These are phyloP conservation scores for Aspergillus sojae DNA, from an alignment of 2,329 filamentous ascomycete genomes.

Conservation along the genomic window DNA sequence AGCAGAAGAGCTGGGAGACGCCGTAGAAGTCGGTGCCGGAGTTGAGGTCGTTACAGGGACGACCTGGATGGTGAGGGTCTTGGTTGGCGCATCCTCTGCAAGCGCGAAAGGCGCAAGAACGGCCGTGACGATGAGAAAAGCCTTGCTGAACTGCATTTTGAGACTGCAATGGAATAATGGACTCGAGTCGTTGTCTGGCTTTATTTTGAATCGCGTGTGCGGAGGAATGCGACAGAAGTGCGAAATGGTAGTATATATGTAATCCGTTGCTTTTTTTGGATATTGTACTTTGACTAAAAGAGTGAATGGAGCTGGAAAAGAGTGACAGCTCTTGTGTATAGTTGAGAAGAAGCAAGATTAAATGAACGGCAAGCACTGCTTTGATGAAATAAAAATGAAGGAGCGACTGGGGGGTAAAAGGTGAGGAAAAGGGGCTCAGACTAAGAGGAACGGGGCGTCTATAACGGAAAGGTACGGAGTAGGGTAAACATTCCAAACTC, in stretches of 20 bases:
- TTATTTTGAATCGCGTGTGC: neutral
- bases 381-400: constrained; percentile 11
- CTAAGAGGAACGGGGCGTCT: neutral
- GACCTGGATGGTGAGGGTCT: constrained; percentile 33
- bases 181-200: neutral
- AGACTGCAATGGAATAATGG: neutral
- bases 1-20: constrained; percentile 16
- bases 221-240: neutral
- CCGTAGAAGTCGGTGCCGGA: constrained; percentile 14
- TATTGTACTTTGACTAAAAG: constrained; percentile 18
- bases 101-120: constrained; percentile 33
- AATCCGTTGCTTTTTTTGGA: neutral
- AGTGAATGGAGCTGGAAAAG: constrained; percentile 38
- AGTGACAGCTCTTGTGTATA: constrained; percentile 35
- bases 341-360: constrained; percentile 10
- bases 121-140: constrained; percentile 32
- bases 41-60: constrained; percentile 19
- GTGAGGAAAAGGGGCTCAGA: constrained; percentile 4
- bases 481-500: neutral
- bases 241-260: neutral
- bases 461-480: too few relatives aligned
- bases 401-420: neutral
- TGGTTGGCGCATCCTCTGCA: constrained; percentile 28
- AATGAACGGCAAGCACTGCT: constrained; percentile 28
- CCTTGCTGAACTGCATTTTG: constrained; percentile 40